Percentiles rank a stretch among this genome's conserved stretches.
These are phyloP conservation scores for Sarcodon sp. DNA, from an alignment of 768 basidiomycete genomes.

Conservation along the genomic window DNA sequence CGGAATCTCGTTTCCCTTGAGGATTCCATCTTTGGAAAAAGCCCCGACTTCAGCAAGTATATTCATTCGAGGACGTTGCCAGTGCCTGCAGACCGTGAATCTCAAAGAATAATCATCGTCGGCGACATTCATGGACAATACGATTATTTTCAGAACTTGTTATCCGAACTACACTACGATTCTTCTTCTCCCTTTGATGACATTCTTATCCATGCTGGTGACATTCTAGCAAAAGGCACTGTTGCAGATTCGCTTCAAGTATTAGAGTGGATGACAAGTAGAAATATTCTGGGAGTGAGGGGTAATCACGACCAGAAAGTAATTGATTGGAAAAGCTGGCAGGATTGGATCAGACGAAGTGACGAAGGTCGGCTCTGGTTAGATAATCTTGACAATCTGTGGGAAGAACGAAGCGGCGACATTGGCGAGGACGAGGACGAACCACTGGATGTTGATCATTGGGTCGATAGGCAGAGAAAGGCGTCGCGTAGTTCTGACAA, in stretches of 20 bases:
- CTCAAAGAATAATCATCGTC: conserved; percentile 55
- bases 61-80: conserved; percentile 25
- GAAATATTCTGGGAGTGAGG: conserved; percentile 65
- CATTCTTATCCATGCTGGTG: conserved; percentile 72
- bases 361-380: conserved; percentile 24
- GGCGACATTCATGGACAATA: conserved; percentile 88
- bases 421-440: conserved; percentile 12
- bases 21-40: not conserved
- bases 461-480: conserved; percentile 21
- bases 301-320: conserved; percentile 93
- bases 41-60: conserved; percentile 43
- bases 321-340: conserved; percentile 84
- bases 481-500: conserved; percentile 12
- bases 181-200: conserved; percentile 35
- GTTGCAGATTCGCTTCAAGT: conserved; percentile 47
- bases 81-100: conserved; percentile 28
- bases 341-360: conserved; percentile 54
- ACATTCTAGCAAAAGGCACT: conserved; percentile 62
- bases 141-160: conserved; percentile 50
- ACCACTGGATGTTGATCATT: conserved; percentile 23
- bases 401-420: conserved; percentile 13
- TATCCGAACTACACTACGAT: conserved; percentile 48
- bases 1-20: conserved; percentile 3
- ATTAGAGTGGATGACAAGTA: conserved; percentile 46
- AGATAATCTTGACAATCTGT: conserved; percentile 27